Conservation (phyloP, 371 early-diverging fungal species). For the Umbelopsis sp. region DNA sequence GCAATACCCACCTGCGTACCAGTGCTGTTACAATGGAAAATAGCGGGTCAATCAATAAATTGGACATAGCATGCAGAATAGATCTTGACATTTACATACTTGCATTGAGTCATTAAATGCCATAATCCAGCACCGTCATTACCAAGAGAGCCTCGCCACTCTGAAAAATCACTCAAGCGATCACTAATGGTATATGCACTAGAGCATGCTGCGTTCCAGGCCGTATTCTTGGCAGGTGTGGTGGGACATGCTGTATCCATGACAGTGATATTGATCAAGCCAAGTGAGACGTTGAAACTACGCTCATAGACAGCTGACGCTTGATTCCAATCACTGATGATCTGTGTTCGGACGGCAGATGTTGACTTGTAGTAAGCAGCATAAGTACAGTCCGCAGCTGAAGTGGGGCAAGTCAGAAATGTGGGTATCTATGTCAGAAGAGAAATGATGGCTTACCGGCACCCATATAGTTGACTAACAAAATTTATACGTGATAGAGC, state of each 20-base stretch:
- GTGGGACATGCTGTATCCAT: slow-evolving; percentile 64
- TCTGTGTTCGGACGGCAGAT: slow-evolving; percentile 66
- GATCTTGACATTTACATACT: slow-evolving; percentile 37
- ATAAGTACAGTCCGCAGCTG: slow-evolving; percentile 83
- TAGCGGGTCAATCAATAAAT: background rate
- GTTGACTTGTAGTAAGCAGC: slow-evolving; percentile 58
- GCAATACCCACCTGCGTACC: slow-evolving; percentile 93
- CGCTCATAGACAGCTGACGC: slow-evolving; percentile 86
- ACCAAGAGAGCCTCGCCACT: slow-evolving; percentile 79
- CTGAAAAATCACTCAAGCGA: slow-evolving; percentile 87
- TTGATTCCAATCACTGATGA: slow-evolving; percentile 76
- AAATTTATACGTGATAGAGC: too few relatives aligned
- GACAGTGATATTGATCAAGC: slow-evolving; percentile 81
- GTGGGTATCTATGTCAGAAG: background rate
- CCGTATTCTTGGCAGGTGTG: slow-evolving; percentile 23
- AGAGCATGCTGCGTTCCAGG: slow-evolving; percentile 86
- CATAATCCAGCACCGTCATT: slow-evolving; percentile 86
- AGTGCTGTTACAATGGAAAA: slow-evolving; percentile 42
- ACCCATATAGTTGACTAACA: slow-evolving; percentile 44
- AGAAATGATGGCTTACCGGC: slow-evolving; percentile 27
- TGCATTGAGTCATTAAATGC: slow-evolving; percentile 93
- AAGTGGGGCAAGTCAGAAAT: slow-evolving; percentile 26
- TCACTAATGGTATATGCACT: slow-evolving; percentile 72
- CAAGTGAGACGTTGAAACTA: slow-evolving; percentile 89
- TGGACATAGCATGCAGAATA: background rate